These are phyloP conservation scores for Populus hybrid DNA, from an alignment of 441 rosid species.

Conservation along the genomic window DNA sequence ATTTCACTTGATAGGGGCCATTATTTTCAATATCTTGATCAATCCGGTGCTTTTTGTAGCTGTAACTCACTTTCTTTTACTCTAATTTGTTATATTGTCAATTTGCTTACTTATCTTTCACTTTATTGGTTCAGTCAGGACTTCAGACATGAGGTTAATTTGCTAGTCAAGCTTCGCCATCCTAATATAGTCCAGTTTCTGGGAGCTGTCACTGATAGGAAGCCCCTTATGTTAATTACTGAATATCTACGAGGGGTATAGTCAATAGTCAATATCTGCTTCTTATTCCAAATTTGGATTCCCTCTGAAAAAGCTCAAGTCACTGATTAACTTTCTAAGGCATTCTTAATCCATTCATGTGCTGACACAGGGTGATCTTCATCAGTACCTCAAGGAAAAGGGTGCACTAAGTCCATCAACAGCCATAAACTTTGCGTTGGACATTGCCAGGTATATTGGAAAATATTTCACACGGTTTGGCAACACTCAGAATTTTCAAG, in stretches of 20 bases:
- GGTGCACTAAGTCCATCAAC: slow-evolving; percentile 84
- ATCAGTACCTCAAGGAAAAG: slow-evolving; percentile 90
- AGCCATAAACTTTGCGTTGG: slow-evolving; percentile 89
- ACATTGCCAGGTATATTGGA: slow-evolving; percentile 71
- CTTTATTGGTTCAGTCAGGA: slow-evolving; percentile 73
- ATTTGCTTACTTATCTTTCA: slow-evolving; percentile 14
- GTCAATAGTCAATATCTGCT: slow-evolving; percentile 18
- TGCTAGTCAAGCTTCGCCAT: slow-evolving; percentile 98
- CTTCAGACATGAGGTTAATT: slow-evolving; percentile 96
- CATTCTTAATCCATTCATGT: slow-evolving; percentile 16
- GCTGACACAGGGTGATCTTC: slow-evolving; percentile 86
- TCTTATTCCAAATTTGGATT: slow-evolving; percentile 11
- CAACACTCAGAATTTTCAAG: background rate
- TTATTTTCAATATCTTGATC: slow-evolving; percentile 6
- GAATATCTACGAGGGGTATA: slow-evolving; percentile 94
- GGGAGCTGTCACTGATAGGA: slow-evolving; percentile 98
- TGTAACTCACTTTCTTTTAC: background rate
- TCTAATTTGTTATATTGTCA: background rate
- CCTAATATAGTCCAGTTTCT: slow-evolving; percentile 96
- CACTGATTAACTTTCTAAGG: slow-evolving; percentile 11
- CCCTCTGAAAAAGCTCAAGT: slow-evolving; percentile 11
- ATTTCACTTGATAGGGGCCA: background rate
- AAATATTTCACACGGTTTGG: background rate
- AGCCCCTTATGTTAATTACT: slow-evolving; percentile 96
- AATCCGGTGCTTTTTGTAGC: slow-evolving; percentile 15